Evolutionary conservation across 2,329 filamentous ascomycete species (phyloP).

Genomic region (Talaromyces sp.): DNA sequence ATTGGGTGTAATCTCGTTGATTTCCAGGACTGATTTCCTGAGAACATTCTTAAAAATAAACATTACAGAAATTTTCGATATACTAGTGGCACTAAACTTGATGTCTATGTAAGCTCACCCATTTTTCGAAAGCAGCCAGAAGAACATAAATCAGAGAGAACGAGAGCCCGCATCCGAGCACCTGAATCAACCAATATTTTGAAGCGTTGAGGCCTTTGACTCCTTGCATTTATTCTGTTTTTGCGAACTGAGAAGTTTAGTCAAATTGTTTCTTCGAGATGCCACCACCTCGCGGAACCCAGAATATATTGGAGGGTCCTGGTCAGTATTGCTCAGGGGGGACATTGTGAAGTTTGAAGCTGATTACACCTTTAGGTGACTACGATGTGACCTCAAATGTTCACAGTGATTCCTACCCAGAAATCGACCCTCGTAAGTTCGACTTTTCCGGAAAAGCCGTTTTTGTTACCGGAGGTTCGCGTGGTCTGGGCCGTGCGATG

Average conservation of each 20-base stretch:
- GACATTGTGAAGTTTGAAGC: neutral
- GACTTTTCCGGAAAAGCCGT: conserved; percentile 43
- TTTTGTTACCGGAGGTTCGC: conserved; percentile 56
- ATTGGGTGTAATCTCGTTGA: neutral
- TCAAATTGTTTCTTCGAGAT: neutral
- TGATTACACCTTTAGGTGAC: conserved; percentile 9
- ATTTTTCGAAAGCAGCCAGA: neutral
- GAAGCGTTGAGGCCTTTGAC: too few species aligned
- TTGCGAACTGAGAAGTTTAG: too few species aligned
- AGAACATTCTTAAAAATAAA: neutral
- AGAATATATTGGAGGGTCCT: conserved; percentile 9
- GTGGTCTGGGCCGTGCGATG: conserved; percentile 53
- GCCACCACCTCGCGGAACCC: conserved; percentile 11
- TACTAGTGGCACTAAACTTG: neutral
- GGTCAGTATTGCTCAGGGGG: neutral
- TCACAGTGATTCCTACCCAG: conserved; percentile 53
- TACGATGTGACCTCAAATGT: conserved; percentile 28
- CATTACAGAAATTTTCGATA: neutral
- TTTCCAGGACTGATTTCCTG: neutral
- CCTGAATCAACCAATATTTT: neutral
- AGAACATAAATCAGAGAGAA: neutral
- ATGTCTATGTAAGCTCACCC: neutral
- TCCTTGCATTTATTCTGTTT: too few species aligned
- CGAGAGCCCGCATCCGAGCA: neutral
- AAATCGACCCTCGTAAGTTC: conserved; percentile 44